Evolutionary conservation across 1,284 basidiomycete species (phyloP).

Genomic region (Pascua guehoae): DNA sequence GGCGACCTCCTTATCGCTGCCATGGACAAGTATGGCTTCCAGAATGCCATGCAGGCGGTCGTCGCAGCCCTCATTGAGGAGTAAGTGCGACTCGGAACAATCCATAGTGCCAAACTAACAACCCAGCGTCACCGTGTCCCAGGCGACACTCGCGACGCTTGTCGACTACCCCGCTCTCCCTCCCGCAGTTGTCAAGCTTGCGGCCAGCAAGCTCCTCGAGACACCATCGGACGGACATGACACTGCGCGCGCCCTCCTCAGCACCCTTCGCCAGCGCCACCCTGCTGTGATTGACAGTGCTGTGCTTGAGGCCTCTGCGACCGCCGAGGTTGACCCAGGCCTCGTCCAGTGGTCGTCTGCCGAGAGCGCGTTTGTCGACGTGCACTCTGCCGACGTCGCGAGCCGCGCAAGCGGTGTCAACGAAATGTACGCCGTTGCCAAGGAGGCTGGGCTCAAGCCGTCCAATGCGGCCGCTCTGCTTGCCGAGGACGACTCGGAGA

Average conservation of each 20-base stretch:
- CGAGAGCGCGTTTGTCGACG: constrained; percentile 40
- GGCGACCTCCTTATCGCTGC: constrained; percentile 36
- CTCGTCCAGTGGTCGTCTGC: constrained; percentile 18
- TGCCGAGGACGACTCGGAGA: constrained; percentile 16
- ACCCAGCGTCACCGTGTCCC: constrained; percentile 7
- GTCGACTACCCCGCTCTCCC: constrained; percentile 31
- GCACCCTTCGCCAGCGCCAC: constrained; percentile 40
- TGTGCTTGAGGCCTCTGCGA: constrained; percentile 22
- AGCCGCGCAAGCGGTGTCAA: constrained; percentile 46
- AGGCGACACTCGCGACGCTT: constrained; percentile 22
- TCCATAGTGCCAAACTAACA: no score
- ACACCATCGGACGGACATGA: constrained; percentile 17
- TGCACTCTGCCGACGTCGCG: constrained; percentile 47
- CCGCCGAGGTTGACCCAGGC: constrained; percentile 10
- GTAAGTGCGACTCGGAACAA: constrained; percentile 4
- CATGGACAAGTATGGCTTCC: constrained; percentile 43
- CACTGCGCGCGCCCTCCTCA: constrained; percentile 27
- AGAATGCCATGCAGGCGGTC: constrained; percentile 28
- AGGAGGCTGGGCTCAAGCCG: constrained; percentile 6
- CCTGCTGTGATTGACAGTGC: constrained; percentile 36
- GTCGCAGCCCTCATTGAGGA: constrained; percentile 23
- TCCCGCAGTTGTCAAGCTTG: constrained; percentile 22
- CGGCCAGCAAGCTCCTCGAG: constrained; percentile 27
- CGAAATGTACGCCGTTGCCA: constrained; percentile 33
- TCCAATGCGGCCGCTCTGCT: constrained; percentile 12